Evolutionary conservation across 305 asterid species (phyloP).

Genomic region (Galium porrigens): DNA sequence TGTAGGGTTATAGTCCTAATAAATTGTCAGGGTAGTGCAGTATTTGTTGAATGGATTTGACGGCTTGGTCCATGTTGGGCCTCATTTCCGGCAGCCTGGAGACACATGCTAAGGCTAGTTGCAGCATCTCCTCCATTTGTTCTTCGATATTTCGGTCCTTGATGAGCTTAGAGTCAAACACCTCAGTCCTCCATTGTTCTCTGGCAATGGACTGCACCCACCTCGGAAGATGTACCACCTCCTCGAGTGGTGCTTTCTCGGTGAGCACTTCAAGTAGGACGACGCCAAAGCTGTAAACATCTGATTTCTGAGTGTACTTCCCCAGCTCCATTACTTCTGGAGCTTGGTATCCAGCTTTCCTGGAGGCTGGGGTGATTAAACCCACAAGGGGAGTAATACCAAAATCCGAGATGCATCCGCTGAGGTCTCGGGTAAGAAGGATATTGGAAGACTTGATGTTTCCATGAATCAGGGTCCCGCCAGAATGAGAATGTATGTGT

Average conservation of each 20-base stretch:
- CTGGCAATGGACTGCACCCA: conserved; percentile 74
- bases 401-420: conserved; percentile 42
- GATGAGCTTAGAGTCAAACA: conserved; percentile 47
- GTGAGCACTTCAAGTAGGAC: conserved; percentile 66
- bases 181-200: conserved; percentile 82
- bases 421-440: conserved; percentile 32
- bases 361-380: conserved; percentile 24
- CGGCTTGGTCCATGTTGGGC: conserved; percentile 50
- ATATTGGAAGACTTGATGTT: conserved; percentile 67
- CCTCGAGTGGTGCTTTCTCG: conserved; percentile 49
- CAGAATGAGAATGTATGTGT: conserved; percentile 39
- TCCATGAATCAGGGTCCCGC: conserved; percentile 41
- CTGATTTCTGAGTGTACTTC: conserved; percentile 44
- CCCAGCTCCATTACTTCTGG: conserved; percentile 42
- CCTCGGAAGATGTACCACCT: conserved; percentile 43
- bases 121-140: conserved; percentile 72
- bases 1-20: neutral
- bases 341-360: conserved; percentile 47
- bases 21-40: conserved; percentile 10
- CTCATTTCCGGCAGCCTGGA: conserved; percentile 42
- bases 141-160: conserved; percentile 39
- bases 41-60: conserved; percentile 44
- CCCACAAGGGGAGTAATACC: conserved; percentile 47
- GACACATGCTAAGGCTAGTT: conserved; percentile 66
- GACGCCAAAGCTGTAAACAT: conserved; percentile 68